Evolutionary conservation across 1,284 basidiomycete species (phyloP).

Genomic region (Microbotryum scabiosae): DNA sequence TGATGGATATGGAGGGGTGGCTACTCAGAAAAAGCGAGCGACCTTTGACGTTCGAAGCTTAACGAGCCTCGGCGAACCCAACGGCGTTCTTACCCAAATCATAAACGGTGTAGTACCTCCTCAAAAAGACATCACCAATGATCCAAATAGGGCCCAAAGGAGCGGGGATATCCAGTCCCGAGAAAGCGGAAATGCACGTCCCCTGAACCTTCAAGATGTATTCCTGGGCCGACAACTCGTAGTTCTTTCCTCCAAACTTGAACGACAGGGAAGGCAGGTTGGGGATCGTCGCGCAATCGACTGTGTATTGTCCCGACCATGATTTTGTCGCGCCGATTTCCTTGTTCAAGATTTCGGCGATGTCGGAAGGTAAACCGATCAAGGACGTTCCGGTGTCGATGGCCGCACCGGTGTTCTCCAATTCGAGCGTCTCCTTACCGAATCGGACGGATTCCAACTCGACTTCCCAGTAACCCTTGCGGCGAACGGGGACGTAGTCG

Average conservation of each 20-base stretch:
- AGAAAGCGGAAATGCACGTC: conserved; percentile 91
- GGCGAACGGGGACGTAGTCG: conserved; percentile 79
- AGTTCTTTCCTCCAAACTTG: conserved; percentile 62
- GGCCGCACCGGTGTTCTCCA: conserved; percentile 80
- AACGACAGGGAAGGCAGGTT: conserved; percentile 78
- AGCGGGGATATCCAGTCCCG: conserved; percentile 76
- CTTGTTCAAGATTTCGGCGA: conserved; percentile 96
- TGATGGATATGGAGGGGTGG: too few relatives aligned
- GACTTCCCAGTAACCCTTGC: conserved; percentile 87
- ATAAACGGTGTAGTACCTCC: conserved; percentile 67
- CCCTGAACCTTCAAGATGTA: conserved; percentile 83
- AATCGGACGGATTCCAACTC: conserved; percentile 43
- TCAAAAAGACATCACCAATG: conserved; percentile 46
- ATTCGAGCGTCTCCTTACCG: conserved; percentile 64
- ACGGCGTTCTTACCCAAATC: conserved; percentile 66
- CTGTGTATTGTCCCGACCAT: conserved; percentile 89
- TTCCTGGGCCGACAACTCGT: conserved; percentile 37
- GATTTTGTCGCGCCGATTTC: conserved; percentile 72
- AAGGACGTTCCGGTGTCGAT: conserved; percentile 93
- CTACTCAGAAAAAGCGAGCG: too few relatives aligned
- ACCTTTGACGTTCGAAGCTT: conserved; percentile 19
- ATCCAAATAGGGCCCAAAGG: conserved; percentile 88
- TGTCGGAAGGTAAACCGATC: conserved; percentile 83
- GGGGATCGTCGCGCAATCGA: conserved; percentile 80
- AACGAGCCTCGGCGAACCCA: conserved; percentile 61